Evolutionary conservation across 2,329 filamentous ascomycete genomes (phyloP).

Genomic region (Penicillium decumbens): DNA sequence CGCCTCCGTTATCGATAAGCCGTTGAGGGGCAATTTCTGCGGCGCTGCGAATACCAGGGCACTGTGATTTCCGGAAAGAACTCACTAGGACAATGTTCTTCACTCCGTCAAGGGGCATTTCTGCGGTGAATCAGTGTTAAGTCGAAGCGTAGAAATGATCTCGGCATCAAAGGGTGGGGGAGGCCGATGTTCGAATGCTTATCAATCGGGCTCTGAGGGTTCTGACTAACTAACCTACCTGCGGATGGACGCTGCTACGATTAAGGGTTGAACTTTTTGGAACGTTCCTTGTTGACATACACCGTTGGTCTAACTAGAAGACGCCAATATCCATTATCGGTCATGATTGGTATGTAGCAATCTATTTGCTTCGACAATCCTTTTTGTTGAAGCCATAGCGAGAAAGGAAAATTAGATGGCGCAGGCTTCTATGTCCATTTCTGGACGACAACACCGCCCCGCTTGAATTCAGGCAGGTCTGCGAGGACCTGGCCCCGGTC

Average conservation of each 20-base stretch:
- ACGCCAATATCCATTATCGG: neutral
- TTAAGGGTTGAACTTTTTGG: neutral
- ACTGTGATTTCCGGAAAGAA: neutral
- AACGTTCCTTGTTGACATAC: neutral
- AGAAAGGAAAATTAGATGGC: neutral
- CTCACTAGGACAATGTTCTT: conserved; percentile 44
- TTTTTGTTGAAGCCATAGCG: conserved; percentile 4
- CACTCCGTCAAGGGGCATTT: conserved; percentile 42
- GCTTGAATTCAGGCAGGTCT: conserved; percentile 48
- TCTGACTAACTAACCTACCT: conserved; percentile 10
- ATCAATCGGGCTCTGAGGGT: conserved; percentile 21
- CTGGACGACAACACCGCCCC: conserved; percentile 49
- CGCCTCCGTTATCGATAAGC: conserved; percentile 40
- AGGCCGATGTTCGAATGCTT: conserved; percentile 23
- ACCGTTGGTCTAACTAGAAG: conserved; percentile 3
- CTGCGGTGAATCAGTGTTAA: conserved; percentile 3
- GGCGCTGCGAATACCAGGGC: neutral
- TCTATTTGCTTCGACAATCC: conserved; percentile 5
- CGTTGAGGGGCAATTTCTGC: conserved; percentile 14
- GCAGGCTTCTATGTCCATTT: conserved; percentile 39
- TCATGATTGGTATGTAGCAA: conserved; percentile 1
- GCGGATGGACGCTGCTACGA: conserved; percentile 3
- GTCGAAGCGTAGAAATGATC: conserved; percentile 1
- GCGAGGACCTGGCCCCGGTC: conserved; percentile 49
- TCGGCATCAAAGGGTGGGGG: conserved; percentile 11